Conservation (phyloP, 73 alveolate genomes). For the Effrenium voratum region DNA sequence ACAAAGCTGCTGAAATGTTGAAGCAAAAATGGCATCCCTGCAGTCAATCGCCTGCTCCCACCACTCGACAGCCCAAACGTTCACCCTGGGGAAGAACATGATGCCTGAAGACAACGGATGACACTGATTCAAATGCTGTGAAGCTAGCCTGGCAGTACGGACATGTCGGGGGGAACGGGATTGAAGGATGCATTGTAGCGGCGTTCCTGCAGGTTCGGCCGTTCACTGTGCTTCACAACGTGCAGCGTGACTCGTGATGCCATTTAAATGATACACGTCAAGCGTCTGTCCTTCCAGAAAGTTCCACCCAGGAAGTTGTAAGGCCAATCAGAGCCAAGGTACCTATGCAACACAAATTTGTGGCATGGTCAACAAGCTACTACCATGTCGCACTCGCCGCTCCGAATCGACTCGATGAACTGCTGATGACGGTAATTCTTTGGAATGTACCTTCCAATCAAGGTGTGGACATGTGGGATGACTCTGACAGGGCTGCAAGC, state of each 20-base stretch:
- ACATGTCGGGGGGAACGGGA: slow-evolving; percentile 49
- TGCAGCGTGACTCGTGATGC: background rate
- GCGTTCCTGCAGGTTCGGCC: background rate
- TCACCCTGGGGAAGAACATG: slow-evolving; percentile 10
- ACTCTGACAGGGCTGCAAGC: background rate
- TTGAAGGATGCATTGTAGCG: slow-evolving; percentile 88
- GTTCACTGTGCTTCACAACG: background rate
- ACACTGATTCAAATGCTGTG: no score
- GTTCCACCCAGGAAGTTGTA: slow-evolving; percentile 54
- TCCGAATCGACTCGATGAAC: slow-evolving; percentile 68
- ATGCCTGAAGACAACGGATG: background rate
- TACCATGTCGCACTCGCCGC: slow-evolving; percentile 36
- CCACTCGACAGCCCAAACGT: slow-evolving; percentile 88
- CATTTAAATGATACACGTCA: background rate
- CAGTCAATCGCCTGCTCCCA: slow-evolving; percentile 57
- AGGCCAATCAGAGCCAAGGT: slow-evolving; percentile 57
- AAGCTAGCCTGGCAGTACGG: slow-evolving; percentile 32
- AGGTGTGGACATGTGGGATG: background rate
- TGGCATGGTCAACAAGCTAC: background rate
- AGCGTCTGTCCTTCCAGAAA: slow-evolving; percentile 60
- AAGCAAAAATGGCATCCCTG: background rate
- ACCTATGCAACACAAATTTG: slow-evolving; percentile 9
- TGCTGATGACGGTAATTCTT: slow-evolving; percentile 83
- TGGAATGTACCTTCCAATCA: slow-evolving; percentile 43
- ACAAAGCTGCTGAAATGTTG: no score